phyloP scores from a whole-genome alignment of 2,329 filamentous ascomycete species.

The Xylariaceae sp. region DNA sequence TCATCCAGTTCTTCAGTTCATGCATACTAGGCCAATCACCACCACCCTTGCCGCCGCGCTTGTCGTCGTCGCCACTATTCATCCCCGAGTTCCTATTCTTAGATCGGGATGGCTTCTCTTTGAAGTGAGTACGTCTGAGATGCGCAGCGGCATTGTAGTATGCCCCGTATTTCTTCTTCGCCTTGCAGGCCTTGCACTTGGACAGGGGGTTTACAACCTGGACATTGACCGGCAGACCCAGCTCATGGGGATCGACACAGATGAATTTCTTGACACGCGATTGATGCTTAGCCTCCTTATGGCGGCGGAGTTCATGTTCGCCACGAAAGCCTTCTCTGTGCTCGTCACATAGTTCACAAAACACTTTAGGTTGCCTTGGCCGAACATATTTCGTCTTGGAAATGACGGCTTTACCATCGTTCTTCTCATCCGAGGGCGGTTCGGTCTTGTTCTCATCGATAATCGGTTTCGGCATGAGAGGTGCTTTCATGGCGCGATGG shows the following conservation, averaged over 20 bases:
- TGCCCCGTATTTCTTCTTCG: constrained; percentile 80
- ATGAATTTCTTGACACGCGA: constrained; percentile 61
- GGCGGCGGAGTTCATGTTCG: constrained; percentile 79
- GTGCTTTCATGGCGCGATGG: constrained; percentile 48
- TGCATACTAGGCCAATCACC: constrained; percentile 63
- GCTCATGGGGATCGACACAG: constrained; percentile 59
- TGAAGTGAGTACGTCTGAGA: constrained; percentile 87
- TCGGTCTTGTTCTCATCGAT: constrained; percentile 39
- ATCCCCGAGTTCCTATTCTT: constrained; percentile 49
- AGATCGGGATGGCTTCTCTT: constrained; percentile 60
- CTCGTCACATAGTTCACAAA: constrained; percentile 72
- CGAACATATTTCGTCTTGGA: constrained; percentile 59
- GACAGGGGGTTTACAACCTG: constrained; percentile 69
- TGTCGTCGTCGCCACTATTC: constrained; percentile 50
- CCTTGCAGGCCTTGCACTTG: constrained; percentile 83
- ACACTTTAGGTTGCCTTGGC: constrained; percentile 73
- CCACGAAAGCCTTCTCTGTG: constrained; percentile 83
- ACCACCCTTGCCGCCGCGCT: constrained; percentile 61
- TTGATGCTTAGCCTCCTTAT: constrained; percentile 71
- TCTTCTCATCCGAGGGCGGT: constrained; percentile 39
- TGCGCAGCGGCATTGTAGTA: constrained; percentile 97
- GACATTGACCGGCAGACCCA: constrained; percentile 50
- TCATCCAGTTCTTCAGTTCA: constrained; percentile 67
- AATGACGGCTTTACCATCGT: constrained; percentile 53
- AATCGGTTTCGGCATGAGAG: constrained; percentile 55